Base-by-base conservation (phyloP, 2,329 filamentous ascomycete species). In the Elsinoe necatrix region DNA sequence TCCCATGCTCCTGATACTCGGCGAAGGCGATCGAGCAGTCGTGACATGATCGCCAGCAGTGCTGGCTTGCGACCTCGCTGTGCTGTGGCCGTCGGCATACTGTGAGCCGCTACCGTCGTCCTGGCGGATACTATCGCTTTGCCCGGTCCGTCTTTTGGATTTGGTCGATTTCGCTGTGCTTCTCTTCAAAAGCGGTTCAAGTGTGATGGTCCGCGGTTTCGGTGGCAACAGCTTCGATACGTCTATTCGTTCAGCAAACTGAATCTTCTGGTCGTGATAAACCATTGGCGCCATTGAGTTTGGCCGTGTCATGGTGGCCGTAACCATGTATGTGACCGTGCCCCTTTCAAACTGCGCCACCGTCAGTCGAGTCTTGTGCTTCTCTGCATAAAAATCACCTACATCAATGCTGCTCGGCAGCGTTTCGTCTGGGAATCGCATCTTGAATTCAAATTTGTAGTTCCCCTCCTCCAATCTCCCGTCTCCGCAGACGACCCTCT, bases 351-450 rank as follows among this genome's bases (percentile, higher is more conserved):
- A 98, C 90, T 97, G 54, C 27, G 31, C 29, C 47, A n/a, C 52
- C 65, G 27, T 58, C 34, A 54, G 37, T 37, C 34, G 34, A 4
- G 21, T 7, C 18, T 8, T 20, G 16, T 35, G 31, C n/a, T 3
- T 14, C 12, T 11, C 35, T 29, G 14, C 20, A 27, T 41, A 63
- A 59, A 42, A 41, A 47, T 48, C 1, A 77, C 87, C 67, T 80
- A 96, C 92, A 73, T 95, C 91, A 67, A 98, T 92, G 69, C 92
- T 96, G 71, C 89, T 95, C n/a, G 88, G 88, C 58, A 93, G 72
- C 4, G 80, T 80, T 63, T 82, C 80, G 51, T 79, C 75, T 1
- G 86, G 85, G 62, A 89, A 88, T 57, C 84, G 75, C 60, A 89
- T 72, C 64, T 88, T 82, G 63, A 89, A 89, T 59, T 86, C 83